phyloP scores from a whole-genome alignment of 2,329 filamentous ascomycete genomes.

The Lachnellula hyalina region DNA sequence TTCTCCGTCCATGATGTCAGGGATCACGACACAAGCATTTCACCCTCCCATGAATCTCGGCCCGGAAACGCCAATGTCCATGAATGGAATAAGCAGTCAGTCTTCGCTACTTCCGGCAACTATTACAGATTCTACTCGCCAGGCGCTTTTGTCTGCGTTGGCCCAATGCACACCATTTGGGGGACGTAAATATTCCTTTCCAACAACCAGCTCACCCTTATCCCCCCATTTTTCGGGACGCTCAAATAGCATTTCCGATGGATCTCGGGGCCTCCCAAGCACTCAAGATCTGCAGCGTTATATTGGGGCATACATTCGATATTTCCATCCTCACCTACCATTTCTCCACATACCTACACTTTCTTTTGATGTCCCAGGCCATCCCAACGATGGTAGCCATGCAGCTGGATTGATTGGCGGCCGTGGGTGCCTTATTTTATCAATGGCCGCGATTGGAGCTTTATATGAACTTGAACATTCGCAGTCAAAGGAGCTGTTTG shows the following conservation, averaged over 20 bases:
- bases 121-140: constrained; percentile 60
- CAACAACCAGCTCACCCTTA: constrained; percentile 49
- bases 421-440: constrained; percentile 78
- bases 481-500: constrained; percentile 79
- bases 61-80: constrained; percentile 69
- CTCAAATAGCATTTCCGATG: constrained; percentile 44
- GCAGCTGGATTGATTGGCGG: constrained; percentile 62
- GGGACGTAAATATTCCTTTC: constrained; percentile 60
- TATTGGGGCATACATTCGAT: constrained; percentile 82
- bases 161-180: constrained; percentile 51
- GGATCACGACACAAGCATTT: constrained; percentile 55
- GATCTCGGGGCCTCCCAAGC: constrained; percentile 62
- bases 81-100: constrained; percentile 51
- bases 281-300: constrained; percentile 85
- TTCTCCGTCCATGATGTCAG: constrained; percentile 64
- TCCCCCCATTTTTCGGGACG: constrained; percentile 46
- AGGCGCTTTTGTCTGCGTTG: constrained; percentile 54
- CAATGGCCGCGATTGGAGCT: constrained; percentile 79
- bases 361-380: constrained; percentile 76
- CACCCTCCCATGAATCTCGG: constrained; percentile 63
- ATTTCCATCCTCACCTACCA: constrained; percentile 92
- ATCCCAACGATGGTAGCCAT: constrained; percentile 56
- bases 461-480: constrained; percentile 81
- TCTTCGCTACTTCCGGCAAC: constrained; percentile 55
- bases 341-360: constrained; percentile 89